Evolutionary conservation across 169 alveolate species (phyloP), one percentile per base, ranked within the genome.

Genomic region (Babesia ovata): DNA sequence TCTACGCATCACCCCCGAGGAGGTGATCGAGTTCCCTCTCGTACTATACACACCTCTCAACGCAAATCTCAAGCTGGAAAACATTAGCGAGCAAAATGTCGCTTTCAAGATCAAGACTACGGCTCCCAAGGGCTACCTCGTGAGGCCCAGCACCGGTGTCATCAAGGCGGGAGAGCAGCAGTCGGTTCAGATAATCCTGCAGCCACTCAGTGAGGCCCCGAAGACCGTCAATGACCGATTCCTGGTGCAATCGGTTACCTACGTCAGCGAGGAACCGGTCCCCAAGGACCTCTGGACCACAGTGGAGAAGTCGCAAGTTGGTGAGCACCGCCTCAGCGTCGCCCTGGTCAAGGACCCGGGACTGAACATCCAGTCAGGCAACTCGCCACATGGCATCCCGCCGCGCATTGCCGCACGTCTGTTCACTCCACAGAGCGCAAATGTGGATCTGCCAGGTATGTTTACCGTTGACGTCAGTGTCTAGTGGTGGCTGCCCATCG

Each of bases 71-170:
- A 86, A 87, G 62, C 82, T 92, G 49, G 95, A 92, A 75, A 92
- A 92, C 86, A 69, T 91, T 60, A 81, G 92, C 42, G 88, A 85
- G 45, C 90, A 86, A 33, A 84, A 79, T 54, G 96, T 93, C 11
- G 96, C 96, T 26, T 93, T 90, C 62, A 93, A 93, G 75, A 93
- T 93, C 56, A 93, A 93, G 79, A 93, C 96, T 19, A 93, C 96
- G 3, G 94, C 95, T 14, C 96, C 96, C 26, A 92, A 92, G 65
- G 93, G 93, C 36, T 93, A 93, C 79, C 85, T 93, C 45, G 96
- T 93, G 6, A 75, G 95, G 44, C 96, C 96, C 28, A 84, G 93
- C 33, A 90, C 92, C 56, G 96, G 96, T 10, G 73, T 91, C 67
- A 88, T 93, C 62, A 87, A 79, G 70, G 91, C 95, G 22, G 91